Evolutionary conservation across 805 yeast species (phyloP).

Genomic region (Jamesozyma jinghongensis): DNA sequence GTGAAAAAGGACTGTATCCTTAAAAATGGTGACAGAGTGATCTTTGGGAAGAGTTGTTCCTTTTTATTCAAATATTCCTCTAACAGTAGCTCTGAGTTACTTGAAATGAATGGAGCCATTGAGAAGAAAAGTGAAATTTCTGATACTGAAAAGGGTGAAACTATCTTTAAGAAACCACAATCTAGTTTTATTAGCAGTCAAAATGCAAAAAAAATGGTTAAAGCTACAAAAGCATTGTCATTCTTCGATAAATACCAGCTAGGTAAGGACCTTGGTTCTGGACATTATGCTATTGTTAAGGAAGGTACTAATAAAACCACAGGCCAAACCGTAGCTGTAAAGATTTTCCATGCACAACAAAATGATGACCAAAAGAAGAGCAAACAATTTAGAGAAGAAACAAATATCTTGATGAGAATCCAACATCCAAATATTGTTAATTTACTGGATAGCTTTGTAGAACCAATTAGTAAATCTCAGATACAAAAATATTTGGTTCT

Average conservation of each 20-base stretch:
- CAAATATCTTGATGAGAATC: conserved; percentile 53
- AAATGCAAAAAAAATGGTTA: conserved; percentile 9
- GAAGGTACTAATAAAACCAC: conserved; percentile 51
- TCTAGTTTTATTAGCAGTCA: conserved; percentile 20
- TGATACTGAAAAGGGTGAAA: conserved; percentile 8
- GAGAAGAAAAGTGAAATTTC: neutral
- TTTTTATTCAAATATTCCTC: conserved; percentile 40
- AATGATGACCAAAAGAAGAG: conserved; percentile 34
- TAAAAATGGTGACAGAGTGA: conserved; percentile 54
- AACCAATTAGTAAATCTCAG: conserved; percentile 39
- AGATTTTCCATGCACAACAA: conserved; percentile 55
- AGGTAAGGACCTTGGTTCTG: conserved; percentile 59
- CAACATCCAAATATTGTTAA: conserved; percentile 65
- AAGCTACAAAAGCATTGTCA: conserved; percentile 26
- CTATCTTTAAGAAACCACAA: conserved; percentile 24
- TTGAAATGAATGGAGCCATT: neutral
- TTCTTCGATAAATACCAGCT: conserved; percentile 44
- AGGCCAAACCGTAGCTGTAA: conserved; percentile 61
- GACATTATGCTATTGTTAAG: conserved; percentile 76
- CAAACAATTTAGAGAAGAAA: conserved; percentile 51
- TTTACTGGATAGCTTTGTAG: conserved; percentile 50
- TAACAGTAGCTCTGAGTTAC: neutral
- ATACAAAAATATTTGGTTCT: conserved; percentile 49
- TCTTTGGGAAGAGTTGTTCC: conserved; percentile 47
- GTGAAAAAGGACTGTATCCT: conserved; percentile 41